Conservation (phyloP, 805 yeast genomes). For the Starmerella potacharoeniae region DNA sequence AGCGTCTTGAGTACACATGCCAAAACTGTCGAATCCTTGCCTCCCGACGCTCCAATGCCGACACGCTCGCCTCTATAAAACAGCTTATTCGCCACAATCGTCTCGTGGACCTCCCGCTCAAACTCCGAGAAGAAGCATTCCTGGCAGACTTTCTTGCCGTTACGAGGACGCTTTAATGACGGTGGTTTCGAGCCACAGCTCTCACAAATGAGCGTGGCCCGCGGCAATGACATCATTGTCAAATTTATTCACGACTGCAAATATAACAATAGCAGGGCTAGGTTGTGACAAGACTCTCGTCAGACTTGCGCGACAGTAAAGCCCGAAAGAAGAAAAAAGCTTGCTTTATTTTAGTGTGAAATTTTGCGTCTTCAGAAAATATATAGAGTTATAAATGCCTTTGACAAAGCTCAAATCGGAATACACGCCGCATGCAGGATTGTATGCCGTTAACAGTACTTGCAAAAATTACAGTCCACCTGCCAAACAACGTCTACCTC, state of each 20-base stretch:
- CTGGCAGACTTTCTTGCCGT: conserved; percentile 78
- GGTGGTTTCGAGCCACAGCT: conserved; percentile 75
- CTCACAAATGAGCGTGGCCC: conserved; percentile 42
- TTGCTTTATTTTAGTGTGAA: no score
- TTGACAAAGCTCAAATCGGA: no score
- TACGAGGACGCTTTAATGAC: conserved; percentile 83
- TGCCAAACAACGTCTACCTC: no score
- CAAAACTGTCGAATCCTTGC: conserved; percentile 92
- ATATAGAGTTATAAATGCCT: no score
- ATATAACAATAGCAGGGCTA: not conserved
- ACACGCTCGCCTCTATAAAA: conserved; percentile 75
- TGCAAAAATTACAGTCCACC: no score
- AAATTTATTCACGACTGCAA: not conserved
- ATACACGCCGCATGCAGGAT: no score
- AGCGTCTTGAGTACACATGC: conserved; percentile 78
- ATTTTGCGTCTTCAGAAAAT: no score
- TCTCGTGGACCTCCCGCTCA: conserved; percentile 90
- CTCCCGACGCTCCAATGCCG: conserved; percentile 98
- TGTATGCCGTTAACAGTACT: no score
- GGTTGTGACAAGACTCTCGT: not conserved
- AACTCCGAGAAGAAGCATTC: conserved; percentile 81
- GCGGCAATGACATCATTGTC: conserved; percentile 9
- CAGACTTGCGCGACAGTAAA: no score
- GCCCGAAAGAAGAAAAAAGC: no score
- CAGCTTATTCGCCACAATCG: conserved; percentile 58